A percentile compares a stretch with the other conserved stretches of the same genome.
phyloP scores from a whole-genome alignment of 1,284 basidiomycete genomes.

The Ceratobasidium sp. region DNA sequence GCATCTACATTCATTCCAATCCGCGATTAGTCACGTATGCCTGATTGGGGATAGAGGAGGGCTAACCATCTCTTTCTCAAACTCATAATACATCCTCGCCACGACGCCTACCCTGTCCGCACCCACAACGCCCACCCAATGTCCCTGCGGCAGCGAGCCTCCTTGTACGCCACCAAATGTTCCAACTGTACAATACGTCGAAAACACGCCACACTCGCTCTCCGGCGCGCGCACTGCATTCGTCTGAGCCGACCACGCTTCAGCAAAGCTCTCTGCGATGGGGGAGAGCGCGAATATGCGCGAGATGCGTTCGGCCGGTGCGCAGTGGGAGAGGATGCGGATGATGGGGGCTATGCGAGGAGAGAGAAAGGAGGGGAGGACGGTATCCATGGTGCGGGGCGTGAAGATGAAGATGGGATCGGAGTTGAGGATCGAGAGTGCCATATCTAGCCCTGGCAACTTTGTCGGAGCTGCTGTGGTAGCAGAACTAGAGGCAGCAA shows the following conservation, averaged over 20 bases:
- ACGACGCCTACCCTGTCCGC: background rate
- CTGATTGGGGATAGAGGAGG: no score
- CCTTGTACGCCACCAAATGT: slow-evolving; percentile 28
- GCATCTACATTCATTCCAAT: background rate
- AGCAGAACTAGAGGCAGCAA: background rate
- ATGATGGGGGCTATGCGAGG: slow-evolving; percentile 6
- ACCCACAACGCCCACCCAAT: slow-evolving; percentile 2
- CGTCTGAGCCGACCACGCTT: slow-evolving; percentile 17
- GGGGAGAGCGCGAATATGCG: slow-evolving; percentile 31
- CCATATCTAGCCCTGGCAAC: slow-evolving; percentile 25
- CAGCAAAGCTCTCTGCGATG: slow-evolving; percentile 21
- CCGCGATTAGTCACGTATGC: no score
- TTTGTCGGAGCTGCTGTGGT: background rate
- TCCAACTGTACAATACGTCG: slow-evolving; percentile 34
- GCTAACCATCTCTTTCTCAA: slow-evolving; percentile 34
- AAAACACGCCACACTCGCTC: slow-evolving; percentile 39
- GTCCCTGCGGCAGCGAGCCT: slow-evolving; percentile 10
- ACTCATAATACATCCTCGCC: slow-evolving; percentile 30
- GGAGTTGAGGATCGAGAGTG: slow-evolving; percentile 20
- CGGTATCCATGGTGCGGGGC: background rate
- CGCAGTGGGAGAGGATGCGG: background rate
- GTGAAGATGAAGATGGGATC: slow-evolving; percentile 35
- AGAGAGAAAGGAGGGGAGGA: background rate
- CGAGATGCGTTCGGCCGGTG: slow-evolving; percentile 29
- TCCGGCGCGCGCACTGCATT: slow-evolving; percentile 24